Conservation (phyloP, 495 filamentous ascomycete genomes). For the Lasiosphaeria ovina region DNA sequence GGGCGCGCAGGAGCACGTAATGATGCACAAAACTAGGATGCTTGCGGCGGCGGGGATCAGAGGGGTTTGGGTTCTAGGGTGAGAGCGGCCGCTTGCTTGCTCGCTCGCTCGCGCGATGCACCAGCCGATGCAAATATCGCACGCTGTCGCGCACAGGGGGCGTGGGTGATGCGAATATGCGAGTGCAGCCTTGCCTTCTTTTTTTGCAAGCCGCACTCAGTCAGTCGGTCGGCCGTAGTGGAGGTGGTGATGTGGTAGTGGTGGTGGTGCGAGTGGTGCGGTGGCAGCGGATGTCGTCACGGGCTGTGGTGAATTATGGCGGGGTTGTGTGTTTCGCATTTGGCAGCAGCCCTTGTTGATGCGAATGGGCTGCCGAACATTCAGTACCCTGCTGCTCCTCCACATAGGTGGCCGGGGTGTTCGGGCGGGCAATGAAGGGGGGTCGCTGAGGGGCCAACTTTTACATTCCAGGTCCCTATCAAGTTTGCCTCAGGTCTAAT, state of each 20-base stretch:
- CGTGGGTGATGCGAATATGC: too few relatives aligned
- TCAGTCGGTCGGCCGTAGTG: background rate
- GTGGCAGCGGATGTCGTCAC: slow-evolving; percentile 30
- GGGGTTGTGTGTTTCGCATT: slow-evolving; percentile 39
- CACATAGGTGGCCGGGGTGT: slow-evolving; percentile 9
- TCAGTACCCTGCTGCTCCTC: slow-evolving; percentile 19
- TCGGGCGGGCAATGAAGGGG: slow-evolving; percentile 1
- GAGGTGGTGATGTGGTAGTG: slow-evolving; percentile 9
- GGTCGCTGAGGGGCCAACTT: background rate
- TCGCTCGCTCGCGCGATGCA: too few relatives aligned
- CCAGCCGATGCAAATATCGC: too few relatives aligned
- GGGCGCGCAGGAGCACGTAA: slow-evolving; percentile 28
- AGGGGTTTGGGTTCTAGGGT: slow-evolving; percentile 8
- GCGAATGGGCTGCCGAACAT: slow-evolving; percentile 16
- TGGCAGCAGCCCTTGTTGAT: slow-evolving; percentile 25
- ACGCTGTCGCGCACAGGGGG: too few relatives aligned
- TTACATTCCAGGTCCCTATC: background rate
- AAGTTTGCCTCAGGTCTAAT: too few relatives aligned
- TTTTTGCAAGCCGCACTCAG: background rate
- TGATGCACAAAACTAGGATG: slow-evolving; percentile 19
- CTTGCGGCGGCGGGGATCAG: slow-evolving; percentile 5
- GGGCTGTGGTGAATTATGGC: slow-evolving; percentile 31
- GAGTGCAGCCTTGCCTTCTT: too few relatives aligned
- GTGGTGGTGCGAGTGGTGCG: slow-evolving; percentile 8
- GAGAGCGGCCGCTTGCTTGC: background rate